These are phyloP conservation scores for Boletus patriciae DNA, from an alignment of 768 basidiomycete genomes.

Conservation along the genomic window DNA sequence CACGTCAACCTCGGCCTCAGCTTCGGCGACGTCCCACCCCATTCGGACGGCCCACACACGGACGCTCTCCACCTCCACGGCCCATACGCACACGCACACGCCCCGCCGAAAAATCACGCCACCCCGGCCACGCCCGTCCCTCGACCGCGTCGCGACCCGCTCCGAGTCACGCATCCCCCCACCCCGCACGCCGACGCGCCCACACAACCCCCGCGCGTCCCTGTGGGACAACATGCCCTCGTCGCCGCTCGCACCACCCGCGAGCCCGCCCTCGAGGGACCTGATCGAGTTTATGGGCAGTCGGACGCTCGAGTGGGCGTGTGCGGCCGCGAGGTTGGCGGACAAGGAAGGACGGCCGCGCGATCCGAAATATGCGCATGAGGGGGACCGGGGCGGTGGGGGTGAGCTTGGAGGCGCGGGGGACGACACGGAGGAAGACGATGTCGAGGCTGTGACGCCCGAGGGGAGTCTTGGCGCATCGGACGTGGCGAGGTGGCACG, in stretches of 20 bases:
- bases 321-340: slow-evolving; percentile 46
- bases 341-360: slow-evolving; percentile 39
- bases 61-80: slow-evolving; percentile 29
- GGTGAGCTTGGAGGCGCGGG: slow-evolving; percentile 10
- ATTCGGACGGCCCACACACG: slow-evolving; percentile 37
- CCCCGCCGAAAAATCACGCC: slow-evolving; percentile 32
- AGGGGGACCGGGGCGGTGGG: neutral
- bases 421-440: slow-evolving; percentile 64
- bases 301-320: slow-evolving; percentile 35
- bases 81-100: slow-evolving; percentile 6
- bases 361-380: neutral
- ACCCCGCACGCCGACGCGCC: slow-evolving; percentile 32
- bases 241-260: slow-evolving; percentile 45
- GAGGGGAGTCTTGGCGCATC: slow-evolving; percentile 48
- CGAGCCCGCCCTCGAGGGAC: slow-evolving; percentile 34
- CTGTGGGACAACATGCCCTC: slow-evolving; percentile 38
- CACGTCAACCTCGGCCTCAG: slow-evolving; percentile 23
- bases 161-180: slow-evolving; percentile 33
- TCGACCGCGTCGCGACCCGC: slow-evolving; percentile 32
- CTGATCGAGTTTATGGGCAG: slow-evolving; percentile 31
- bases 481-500: slow-evolving; percentile 41
- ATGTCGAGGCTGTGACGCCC: slow-evolving; percentile 64
- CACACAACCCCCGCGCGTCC: slow-evolving; percentile 29
- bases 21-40: slow-evolving; percentile 27
- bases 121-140: slow-evolving; percentile 32